Evolutionary conservation across 2,329 filamentous ascomycete species (phyloP).

Genomic region (Ceratocystis diversiconidia): DNA sequence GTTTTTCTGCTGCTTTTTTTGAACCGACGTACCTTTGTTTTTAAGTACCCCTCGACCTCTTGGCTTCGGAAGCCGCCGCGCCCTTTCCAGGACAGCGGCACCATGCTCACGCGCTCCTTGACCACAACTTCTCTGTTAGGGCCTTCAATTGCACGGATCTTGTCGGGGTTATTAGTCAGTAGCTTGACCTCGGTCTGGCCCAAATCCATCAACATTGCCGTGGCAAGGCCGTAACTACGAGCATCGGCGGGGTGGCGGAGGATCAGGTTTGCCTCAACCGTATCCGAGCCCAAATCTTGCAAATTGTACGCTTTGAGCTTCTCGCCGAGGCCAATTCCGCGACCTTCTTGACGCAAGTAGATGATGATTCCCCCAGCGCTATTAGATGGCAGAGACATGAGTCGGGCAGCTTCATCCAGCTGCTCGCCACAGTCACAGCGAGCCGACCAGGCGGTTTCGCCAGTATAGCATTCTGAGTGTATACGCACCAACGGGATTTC

Average conservation of each 20-base stretch:
- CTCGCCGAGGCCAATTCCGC: constrained; percentile 85
- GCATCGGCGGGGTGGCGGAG: constrained; percentile 89
- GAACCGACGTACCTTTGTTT: constrained; percentile 61
- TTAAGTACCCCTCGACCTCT: constrained; percentile 87
- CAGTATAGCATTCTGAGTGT: constrained; percentile 96
- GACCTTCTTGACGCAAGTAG: constrained; percentile 88
- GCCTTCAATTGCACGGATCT: constrained; percentile 86
- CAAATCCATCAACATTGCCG: constrained; percentile 80
- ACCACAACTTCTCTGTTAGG: constrained; percentile 79
- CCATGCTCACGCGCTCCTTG: constrained; percentile 83
- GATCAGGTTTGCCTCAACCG: constrained; percentile 86
- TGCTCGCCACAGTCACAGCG: constrained; percentile 97
- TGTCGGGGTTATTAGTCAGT: constrained; percentile 94
- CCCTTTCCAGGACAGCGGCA: constrained; percentile 84
- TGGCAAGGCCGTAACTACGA: constrained; percentile 88
- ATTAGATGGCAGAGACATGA: constrained; percentile 64
- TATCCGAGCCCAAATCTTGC: constrained; percentile 93
- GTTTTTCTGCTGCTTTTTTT: neutral
- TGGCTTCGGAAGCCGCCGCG: constrained; percentile 69
- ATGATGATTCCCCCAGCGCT: constrained; percentile 74
- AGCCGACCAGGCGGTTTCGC: constrained; percentile 95
- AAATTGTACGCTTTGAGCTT: constrained; percentile 98
- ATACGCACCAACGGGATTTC: constrained; percentile 66
- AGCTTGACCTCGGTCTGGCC: constrained; percentile 65
- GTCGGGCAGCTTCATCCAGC: constrained; percentile 81